A percentile compares a stretch with the other conserved stretches of the same genome.
These are phyloP conservation scores for Boletus smithii DNA, from an alignment of 1,284 basidiomycete species.

Conservation along the genomic window DNA sequence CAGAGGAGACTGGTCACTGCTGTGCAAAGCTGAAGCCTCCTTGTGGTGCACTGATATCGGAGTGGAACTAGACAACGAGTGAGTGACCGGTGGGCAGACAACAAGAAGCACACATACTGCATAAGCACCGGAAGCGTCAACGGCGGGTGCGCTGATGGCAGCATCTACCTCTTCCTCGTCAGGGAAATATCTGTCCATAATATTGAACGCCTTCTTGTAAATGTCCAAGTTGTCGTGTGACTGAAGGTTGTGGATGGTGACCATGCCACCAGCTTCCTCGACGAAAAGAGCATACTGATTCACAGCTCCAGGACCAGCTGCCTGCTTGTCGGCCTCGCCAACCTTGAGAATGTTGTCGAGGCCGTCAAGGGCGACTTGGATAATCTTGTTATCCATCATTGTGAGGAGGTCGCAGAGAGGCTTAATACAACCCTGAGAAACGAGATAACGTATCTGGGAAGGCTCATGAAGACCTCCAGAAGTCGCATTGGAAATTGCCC, in stretches of 20 bases:
- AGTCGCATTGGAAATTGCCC: slow-evolving; percentile 99
- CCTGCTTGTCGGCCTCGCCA: slow-evolving; percentile 93
- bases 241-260: slow-evolving; percentile 97
- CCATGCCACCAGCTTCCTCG: slow-evolving; percentile 98
- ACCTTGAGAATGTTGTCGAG: slow-evolving; percentile 99
- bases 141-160: slow-evolving; percentile 74
- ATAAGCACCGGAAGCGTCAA: slow-evolving; percentile 88
- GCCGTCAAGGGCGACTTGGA: slow-evolving; percentile 96
- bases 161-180: slow-evolving; percentile 84
- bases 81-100: slow-evolving; percentile 12
- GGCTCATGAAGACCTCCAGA: slow-evolving; percentile 97
- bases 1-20: slow-evolving; percentile 30
- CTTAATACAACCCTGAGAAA: slow-evolving; percentile 97
- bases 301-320: slow-evolving; percentile 76
- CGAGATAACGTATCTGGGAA: slow-evolving; percentile 96
- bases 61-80: slow-evolving; percentile 59
- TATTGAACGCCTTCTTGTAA: slow-evolving; percentile 99
- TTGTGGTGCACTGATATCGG: slow-evolving; percentile 80
- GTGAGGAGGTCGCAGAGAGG: slow-evolving; percentile 94
- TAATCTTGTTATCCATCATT: slow-evolving; percentile 99
- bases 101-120: slow-evolving; percentile 56
- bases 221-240: slow-evolving; percentile 99
- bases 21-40: slow-evolving; percentile 92
- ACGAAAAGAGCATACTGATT: slow-evolving; percentile 96
- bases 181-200: slow-evolving; percentile 96